Conservation (phyloP, 306 rosid genomes). For the Glycine latifolia region DNA sequence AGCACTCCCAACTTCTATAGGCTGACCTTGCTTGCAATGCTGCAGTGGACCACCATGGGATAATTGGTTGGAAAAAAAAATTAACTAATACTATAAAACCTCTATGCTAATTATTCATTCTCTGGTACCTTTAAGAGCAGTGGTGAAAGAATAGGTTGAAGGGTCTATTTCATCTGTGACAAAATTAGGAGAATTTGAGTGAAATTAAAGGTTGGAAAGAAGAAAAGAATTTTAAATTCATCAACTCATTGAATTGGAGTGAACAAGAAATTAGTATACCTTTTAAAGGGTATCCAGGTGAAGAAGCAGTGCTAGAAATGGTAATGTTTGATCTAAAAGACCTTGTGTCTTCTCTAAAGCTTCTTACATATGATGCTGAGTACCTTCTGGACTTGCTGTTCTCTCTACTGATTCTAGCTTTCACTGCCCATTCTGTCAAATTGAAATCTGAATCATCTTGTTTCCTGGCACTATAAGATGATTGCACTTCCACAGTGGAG, state of each 20-base stretch:
- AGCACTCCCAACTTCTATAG: constrained; percentile 72
- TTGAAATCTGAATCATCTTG: constrained; percentile 78
- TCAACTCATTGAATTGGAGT: constrained; percentile 7
- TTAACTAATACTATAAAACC: constrained; percentile 28
- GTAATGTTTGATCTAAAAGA: constrained; percentile 85
- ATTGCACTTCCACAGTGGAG: constrained; percentile 66
- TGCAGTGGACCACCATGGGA: constrained; percentile 52
- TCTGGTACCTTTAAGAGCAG: constrained; percentile 80
- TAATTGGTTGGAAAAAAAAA: constrained; percentile 6
- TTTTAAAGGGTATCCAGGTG: constrained; percentile 81
- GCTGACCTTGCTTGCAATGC: constrained; percentile 85
- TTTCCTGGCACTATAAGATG: constrained; percentile 51
- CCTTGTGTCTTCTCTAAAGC: constrained; percentile 81
- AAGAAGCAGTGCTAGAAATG: constrained; percentile 90
- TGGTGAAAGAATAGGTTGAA: constrained; percentile 85
- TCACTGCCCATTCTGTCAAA: constrained; percentile 73
- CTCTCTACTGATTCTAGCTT: constrained; percentile 61
- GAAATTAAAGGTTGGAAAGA: not conserved
- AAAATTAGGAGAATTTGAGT: constrained; percentile 2
- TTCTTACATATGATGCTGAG: constrained; percentile 87
- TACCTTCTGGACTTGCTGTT: constrained; percentile 72
- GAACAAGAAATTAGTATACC: constrained; percentile 51
- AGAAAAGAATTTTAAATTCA: not conserved
- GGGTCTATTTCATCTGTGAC: constrained; percentile 93
- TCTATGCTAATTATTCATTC: constrained; percentile 29